Conservation (phyloP, 441 rosid species). For the Capsella rubella region DNA sequence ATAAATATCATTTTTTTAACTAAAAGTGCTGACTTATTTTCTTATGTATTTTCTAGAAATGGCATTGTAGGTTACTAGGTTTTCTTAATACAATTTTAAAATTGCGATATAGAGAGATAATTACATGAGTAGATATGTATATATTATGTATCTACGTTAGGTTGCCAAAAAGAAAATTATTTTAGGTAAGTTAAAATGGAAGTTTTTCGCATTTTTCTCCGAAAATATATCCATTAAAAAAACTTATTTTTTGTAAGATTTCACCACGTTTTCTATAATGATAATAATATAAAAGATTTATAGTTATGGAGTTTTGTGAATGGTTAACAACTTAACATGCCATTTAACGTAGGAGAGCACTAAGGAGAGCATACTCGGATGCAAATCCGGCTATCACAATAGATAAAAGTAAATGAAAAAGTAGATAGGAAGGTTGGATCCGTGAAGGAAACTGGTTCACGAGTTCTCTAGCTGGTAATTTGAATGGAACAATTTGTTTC, state of each 20-base stretch:
- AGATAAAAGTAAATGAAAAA: background rate
- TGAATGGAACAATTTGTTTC: conserved; percentile 34
- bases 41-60: background rate
- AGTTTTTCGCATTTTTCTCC: too few species aligned
- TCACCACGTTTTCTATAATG: too few species aligned
- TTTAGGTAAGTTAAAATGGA: too few species aligned
- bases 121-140: background rate
- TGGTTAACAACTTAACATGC: background rate
- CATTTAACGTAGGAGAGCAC: conserved; percentile 4
- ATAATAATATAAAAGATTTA: background rate
- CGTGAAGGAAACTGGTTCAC: conserved; percentile 8
- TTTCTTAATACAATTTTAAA: background rate
- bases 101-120: background rate
- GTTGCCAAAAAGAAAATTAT: too few species aligned
- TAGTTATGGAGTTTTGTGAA: conserved; percentile 15
- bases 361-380: background rate
- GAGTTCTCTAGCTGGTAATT: conserved; percentile 24
- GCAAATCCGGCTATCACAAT: background rate
- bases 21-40: background rate
- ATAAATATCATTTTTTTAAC: background rate
- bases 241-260: too few species aligned
- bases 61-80: background rate
- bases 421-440: conserved; percentile 4
- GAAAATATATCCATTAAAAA: too few species aligned
- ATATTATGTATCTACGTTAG: background rate